Conservation (phyloP, 768 basidiomycete species). For the Harrya chromipes region DNA sequence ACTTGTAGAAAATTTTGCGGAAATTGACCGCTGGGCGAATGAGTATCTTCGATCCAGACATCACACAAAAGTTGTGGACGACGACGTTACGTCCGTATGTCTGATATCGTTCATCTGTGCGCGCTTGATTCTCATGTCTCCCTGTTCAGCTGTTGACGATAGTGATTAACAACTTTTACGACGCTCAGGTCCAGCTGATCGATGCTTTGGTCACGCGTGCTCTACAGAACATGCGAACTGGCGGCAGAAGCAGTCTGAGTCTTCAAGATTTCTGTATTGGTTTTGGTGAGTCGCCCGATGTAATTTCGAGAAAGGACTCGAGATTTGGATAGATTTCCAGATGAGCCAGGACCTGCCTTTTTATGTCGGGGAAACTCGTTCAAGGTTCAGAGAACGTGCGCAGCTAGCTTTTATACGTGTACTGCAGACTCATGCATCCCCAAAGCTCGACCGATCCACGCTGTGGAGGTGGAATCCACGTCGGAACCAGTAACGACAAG, state of each 20-base stretch:
- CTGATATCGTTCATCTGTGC: background rate
- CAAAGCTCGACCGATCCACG: slow-evolving; percentile 13
- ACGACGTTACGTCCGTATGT: slow-evolving; percentile 21
- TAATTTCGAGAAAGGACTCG: background rate
- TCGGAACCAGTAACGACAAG: slow-evolving; percentile 15
- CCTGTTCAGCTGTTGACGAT: slow-evolving; percentile 25
- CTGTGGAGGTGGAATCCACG: slow-evolving; percentile 1
- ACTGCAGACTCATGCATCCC: slow-evolving; percentile 3
- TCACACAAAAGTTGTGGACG: slow-evolving; percentile 8
- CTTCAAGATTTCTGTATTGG: slow-evolving; percentile 30
- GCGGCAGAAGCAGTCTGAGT: slow-evolving; percentile 13
- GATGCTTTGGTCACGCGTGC: slow-evolving; percentile 26
- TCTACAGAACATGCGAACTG: slow-evolving; percentile 21
- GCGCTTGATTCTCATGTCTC: background rate
- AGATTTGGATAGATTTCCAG: slow-evolving; percentile 18
- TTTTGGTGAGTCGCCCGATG: slow-evolving; percentile 20
- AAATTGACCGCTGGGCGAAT: slow-evolving; percentile 24
- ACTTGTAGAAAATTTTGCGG: slow-evolving; percentile 30
- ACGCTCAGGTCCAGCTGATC: slow-evolving; percentile 27
- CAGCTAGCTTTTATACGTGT: background rate
- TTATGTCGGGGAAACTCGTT: slow-evolving; percentile 21
- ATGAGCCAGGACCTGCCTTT: slow-evolving; percentile 33
- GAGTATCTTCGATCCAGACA: slow-evolving; percentile 29
- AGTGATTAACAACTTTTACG: slow-evolving; percentile 31
- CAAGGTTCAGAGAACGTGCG: slow-evolving; percentile 27